phyloP scores from a whole-genome alignment of 352 stramenopile species.

The Elongisporangium undulatum region DNA sequence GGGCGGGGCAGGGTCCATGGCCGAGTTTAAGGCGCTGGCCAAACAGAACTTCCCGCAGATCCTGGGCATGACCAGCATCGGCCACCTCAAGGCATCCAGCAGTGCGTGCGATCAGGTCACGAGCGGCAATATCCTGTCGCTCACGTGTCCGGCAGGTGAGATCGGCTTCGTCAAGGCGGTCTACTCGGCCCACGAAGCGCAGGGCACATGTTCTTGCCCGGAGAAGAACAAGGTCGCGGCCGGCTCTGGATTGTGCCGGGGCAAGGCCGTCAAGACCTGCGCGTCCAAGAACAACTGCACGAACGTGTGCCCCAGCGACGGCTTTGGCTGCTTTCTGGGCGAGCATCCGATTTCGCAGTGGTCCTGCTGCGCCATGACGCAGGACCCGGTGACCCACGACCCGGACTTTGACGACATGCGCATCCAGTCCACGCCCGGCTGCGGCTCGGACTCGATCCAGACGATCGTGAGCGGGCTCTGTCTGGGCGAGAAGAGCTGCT shows the following conservation, averaged over 20 bases:
- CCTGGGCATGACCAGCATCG: slow-evolving; percentile 78
- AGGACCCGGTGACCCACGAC: slow-evolving; percentile 18
- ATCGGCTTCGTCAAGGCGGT: slow-evolving; percentile 77
- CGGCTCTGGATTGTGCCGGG: slow-evolving; percentile 45
- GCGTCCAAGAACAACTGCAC: slow-evolving; percentile 12
- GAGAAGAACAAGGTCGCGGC: slow-evolving; percentile 62
- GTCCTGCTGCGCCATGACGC: slow-evolving; percentile 52
- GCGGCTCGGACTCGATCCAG: slow-evolving; percentile 37
- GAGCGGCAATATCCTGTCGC: slow-evolving; percentile 36
- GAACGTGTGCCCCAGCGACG: slow-evolving; percentile 34
- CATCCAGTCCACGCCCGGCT: slow-evolving; percentile 35
- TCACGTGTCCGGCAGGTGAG: slow-evolving; percentile 62
- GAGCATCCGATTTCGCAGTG: slow-evolving; percentile 55
- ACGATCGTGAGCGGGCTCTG: slow-evolving; percentile 72
- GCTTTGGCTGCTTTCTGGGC: slow-evolving; percentile 61
- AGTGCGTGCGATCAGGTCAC: slow-evolving; percentile 66
- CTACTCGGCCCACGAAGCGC: slow-evolving; percentile 56
- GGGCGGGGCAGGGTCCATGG: slow-evolving; percentile 45
- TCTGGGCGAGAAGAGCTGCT: slow-evolving; percentile 61
- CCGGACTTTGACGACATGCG: slow-evolving; percentile 54
- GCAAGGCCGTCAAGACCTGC: slow-evolving; percentile 18
- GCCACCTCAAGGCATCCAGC: slow-evolving; percentile 63
- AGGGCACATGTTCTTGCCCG: slow-evolving; percentile 64
- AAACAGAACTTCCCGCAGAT: slow-evolving; percentile 65
- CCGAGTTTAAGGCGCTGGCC: slow-evolving; percentile 55